These are phyloP conservation scores for Penicillium sp. DNA, from an alignment of 2,329 filamentous ascomycete species.

Conservation along the genomic window DNA sequence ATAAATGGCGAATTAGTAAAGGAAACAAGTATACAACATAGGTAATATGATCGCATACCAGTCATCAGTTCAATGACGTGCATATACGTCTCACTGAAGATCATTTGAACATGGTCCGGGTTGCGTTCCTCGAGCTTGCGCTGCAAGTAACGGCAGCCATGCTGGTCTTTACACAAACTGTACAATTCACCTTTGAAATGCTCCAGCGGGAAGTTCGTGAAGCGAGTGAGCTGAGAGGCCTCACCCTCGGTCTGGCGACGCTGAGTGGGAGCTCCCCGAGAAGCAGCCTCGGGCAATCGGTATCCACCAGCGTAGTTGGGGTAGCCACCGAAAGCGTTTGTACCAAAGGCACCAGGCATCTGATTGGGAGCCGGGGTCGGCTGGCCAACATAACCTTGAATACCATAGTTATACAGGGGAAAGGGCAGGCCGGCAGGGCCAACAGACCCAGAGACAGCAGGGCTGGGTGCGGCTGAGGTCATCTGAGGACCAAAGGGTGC, in stretches of 20 bases:
- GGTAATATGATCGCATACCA: constrained; percentile 38
- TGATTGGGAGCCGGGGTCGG: constrained; percentile 37
- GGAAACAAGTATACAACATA: not conserved
- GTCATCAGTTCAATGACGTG: constrained; percentile 98
- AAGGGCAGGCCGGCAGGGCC: constrained; percentile 36
- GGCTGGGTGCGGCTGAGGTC: constrained; percentile 37
- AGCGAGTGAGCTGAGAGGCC: constrained; percentile 67
- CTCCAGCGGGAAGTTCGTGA: constrained; percentile 78
- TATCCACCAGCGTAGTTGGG: constrained; percentile 50
- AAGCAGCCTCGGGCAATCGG: constrained; percentile 70
- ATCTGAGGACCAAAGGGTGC: constrained; percentile 71
- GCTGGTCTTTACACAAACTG: constrained; percentile 91
- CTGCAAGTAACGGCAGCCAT: constrained; percentile 94
- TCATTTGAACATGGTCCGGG: constrained; percentile 80
- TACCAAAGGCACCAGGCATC: constrained; percentile 45
- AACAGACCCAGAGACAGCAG: constrained; percentile 22
- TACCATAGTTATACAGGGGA: constrained; percentile 51
- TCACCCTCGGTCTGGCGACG: constrained; percentile 53
- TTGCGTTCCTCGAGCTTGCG: constrained; percentile 93
- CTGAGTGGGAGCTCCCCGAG: constrained; percentile 68
- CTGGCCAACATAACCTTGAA: constrained; percentile 56
- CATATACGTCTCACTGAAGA: constrained; percentile 88
- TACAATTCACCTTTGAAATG: constrained; percentile 81
- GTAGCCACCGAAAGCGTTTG: constrained; percentile 53
- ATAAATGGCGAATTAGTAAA: constrained; percentile 21